Evolutionary conservation across 352 stramenopile genomes (phyloP), one percentile per base, ranked within the genome.

Genomic region (Globisporangium cylindrosporum): DNA sequence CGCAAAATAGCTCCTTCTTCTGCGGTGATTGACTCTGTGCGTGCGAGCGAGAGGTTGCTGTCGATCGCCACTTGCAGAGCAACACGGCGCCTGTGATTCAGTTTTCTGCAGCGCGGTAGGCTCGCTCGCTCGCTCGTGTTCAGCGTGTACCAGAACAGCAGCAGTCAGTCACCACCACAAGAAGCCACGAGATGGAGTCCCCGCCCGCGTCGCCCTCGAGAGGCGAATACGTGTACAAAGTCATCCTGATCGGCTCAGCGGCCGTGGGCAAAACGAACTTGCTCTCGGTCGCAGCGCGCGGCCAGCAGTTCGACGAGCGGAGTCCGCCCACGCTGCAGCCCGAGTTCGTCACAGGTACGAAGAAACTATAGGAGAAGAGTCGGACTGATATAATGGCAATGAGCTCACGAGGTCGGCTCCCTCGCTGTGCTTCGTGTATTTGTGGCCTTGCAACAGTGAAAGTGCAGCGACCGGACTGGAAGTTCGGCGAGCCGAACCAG

Each of bases 251-350:
- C 58, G 82, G 82, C 12, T 88, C 80, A 0, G 77, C 77, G 1
- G 80, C 78, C 18, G 80, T 90, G n/a, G 80, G 82, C 1, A 90
- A 90, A 56, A 90, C 82, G 32, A 91, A 89, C 41, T 43, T 91
- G 8, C 79, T 89, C 32, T 78, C 73, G 0, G 80, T 91, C 15
- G 82, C 80, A 0, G 79, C 80, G 29, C 73, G 80, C 20, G 82
- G 82, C 2, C 73, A 82, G 65, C 79, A 88, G 73, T 88, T 89
- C 56, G 73, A 89, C 34, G 82, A 80, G 57, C 73, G 73, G 29
- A 88, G 78, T 29, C 69, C 76, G 4, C 69, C 78, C 6, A 90
- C 82, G 38, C 65, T 86, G 9, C 78, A 91, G 62, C 80, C 82
- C 1, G 82, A 91, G 38, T 91, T 91, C 54, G 82, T 82, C 29